phyloP scores from a whole-genome alignment of 2,329 filamentous ascomycete species.

The Balansia obtecta region DNA sequence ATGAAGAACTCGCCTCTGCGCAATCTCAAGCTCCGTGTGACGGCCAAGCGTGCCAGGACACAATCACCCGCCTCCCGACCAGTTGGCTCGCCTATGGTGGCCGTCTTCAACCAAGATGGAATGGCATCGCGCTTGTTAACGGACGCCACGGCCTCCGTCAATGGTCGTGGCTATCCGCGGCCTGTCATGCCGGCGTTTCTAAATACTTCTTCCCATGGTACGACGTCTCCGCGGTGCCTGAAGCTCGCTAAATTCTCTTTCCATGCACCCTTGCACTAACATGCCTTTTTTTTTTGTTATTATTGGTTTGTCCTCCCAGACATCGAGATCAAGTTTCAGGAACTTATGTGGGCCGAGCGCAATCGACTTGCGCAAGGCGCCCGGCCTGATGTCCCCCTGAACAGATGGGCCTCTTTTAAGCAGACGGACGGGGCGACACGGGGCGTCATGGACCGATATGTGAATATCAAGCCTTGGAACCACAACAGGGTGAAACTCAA shows the following conservation, averaged over 20 bases:
- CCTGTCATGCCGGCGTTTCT: conserved; percentile 27
- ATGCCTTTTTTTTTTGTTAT: not conserved
- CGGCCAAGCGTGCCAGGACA: conserved; percentile 32
- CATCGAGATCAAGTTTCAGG: conserved; percentile 37
- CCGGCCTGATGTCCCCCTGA: conserved; percentile 21
- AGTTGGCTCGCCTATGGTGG: conserved; percentile 16
- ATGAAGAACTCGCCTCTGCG: conserved; percentile 29
- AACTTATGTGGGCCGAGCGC: conserved; percentile 41
- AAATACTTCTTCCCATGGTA: conserved; percentile 24
- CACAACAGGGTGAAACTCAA: conserved; percentile 72
- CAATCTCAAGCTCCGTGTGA: conserved; percentile 30
- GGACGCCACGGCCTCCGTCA: conserved; percentile 6
- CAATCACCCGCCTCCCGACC: conserved; percentile 25
- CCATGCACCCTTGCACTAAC: not conserved
- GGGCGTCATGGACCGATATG: conserved; percentile 61
- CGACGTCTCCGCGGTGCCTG: not conserved
- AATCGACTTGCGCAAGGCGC: conserved; percentile 29
- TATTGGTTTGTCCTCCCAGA: too few species aligned
- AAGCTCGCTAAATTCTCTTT: not conserved
- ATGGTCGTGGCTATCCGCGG: conserved; percentile 6
- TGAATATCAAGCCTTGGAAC: conserved; percentile 82
- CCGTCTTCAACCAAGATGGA: conserved; percentile 25
- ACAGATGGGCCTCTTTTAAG: conserved; percentile 24
- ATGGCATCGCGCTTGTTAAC: conserved; percentile 15
- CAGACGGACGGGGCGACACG: conserved; percentile 19